Base-by-base conservation (phyloP, 805 yeast genomes). In the Blastobotrys robertii region DNA sequence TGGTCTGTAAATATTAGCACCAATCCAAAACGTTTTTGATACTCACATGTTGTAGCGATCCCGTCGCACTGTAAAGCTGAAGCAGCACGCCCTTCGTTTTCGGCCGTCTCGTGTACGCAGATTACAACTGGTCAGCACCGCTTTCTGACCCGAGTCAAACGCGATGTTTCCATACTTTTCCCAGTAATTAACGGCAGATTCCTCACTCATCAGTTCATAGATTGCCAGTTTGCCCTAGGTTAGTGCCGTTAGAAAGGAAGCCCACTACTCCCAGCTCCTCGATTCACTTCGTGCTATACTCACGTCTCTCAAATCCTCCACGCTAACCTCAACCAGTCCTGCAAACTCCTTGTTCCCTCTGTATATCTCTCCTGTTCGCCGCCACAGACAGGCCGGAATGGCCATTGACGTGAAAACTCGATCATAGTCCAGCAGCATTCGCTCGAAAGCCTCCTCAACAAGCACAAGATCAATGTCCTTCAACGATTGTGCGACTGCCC, bases 311-410 rank as follows among this genome's bases (percentile, higher is more conserved):
- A 90, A 65, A 58, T 87, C 95, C 57, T 88, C 97, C 1, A 90
- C 85, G 25, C 78, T 74, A 16, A 85, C 94, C 14, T 87, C 95
- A 1, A 90, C 96, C 43, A 90, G 63, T 1, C 88, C 82, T 0
- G 97, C 97, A 73, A 90, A 90, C 59, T 90, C 97, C 58, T 88
- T 87, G 62, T 90, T 90, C 0, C 96, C 97, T 47, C 97, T 65
- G 54, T 85, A 90, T 3, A 90, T 90, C 52, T 90, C 97, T 2
- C 97, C 97, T 0, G 97, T 88, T 53, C 97, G 79, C 58, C 97
- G 69, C 97, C 97, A 90, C 25, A 90, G 69, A 64, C 97, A 90
- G 1, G 97, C 96, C 1, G 97, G 97, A 47, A 90, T 86, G 5
- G 97, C 95, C 95, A 90, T 87, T 3, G 95, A 82, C 0, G 97